Base-by-base conservation (phyloP, 2,329 filamentous ascomycete genomes). In the Xylaria sp. region DNA sequence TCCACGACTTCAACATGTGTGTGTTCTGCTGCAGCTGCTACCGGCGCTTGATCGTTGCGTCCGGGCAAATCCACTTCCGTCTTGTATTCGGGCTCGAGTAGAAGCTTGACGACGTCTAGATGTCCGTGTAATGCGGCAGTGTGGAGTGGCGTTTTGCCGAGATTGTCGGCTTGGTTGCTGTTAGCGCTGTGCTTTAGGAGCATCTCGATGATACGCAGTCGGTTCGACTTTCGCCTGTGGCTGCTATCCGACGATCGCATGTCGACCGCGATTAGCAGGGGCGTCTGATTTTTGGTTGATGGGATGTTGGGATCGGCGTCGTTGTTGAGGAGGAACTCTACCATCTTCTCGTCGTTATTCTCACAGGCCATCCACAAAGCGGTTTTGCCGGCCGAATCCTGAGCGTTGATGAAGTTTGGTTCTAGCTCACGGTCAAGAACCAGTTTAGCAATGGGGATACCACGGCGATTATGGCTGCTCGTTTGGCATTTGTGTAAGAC, bases 311-410 rank as follows among this genome's bases (percentile, higher is more conserved):
- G 59, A 19, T 61, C 59, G 8, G 59, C 59, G 11, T 45, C 21
- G 32, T 61, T 21, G 14, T 19, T n/a, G 19, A 61, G 48, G 27
- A 61, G 59, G 24, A 61, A 61, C 34, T 54, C 34, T 21, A 53
- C 59, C 59, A 61, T 61, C 19, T 54, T 42, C 14, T 61, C 34
- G 36, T 61, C 54, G 47, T 34, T 45, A 1, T 53, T 19, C 9
- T 61, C 59, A 7, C 59, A 61, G 7, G 59, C 59, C 19, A 61
- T 45, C 48, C 19, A 61, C 3, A 61, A 21, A 30, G 59, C 59
- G 17, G 59, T 61, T 42, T 61, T 61, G 21, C 59, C 59, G 30
- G 47, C 19, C 39, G 48, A 27, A 12, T 61, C 59, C 19, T 3
- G n/a, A 14, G 34, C 14, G 34, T 61, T 54, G 3, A 61, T 42